Evolutionary conservation across 2,329 filamentous ascomycete genomes (phyloP).

Genomic region (Piedraia hortae): DNA sequence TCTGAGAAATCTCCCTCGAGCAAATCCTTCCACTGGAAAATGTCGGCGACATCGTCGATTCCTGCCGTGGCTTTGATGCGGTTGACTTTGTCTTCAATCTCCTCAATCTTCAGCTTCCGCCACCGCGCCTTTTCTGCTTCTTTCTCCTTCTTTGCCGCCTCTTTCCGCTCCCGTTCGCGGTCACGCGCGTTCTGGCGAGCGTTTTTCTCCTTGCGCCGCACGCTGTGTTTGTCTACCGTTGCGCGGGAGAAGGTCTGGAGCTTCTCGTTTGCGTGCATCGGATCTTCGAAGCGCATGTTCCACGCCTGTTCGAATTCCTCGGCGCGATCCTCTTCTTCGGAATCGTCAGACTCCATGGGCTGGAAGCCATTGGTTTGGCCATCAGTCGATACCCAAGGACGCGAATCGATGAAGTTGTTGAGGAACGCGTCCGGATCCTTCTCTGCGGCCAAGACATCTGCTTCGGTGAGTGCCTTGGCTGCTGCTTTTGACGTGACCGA

Average conservation of each 20-base stretch:
- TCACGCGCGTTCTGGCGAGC: constrained; percentile 49
- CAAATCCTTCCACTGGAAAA: constrained; percentile 63
- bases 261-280: constrained; percentile 61
- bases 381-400: constrained; percentile 58
- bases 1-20: constrained; percentile 62
- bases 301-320: constrained; percentile 82
- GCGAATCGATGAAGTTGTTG: constrained; percentile 82
- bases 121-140: constrained; percentile 61
- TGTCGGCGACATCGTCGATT: constrained; percentile 31
- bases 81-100: constrained; percentile 61
- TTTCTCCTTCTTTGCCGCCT: constrained; percentile 46
- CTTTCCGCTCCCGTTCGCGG: constrained; percentile 46
- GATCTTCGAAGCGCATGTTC: constrained; percentile 88
- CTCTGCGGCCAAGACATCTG: constrained; percentile 49
- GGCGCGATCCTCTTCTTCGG: constrained; percentile 42
- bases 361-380: constrained; percentile 33
- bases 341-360: constrained; percentile 79
- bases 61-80: constrained; percentile 80
- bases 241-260: constrained; percentile 76
- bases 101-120: constrained; percentile 68
- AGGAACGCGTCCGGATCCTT: constrained; percentile 76
- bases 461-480: constrained; percentile 18
- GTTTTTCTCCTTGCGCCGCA: constrained; percentile 62
- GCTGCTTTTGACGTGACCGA: constrained; percentile 1
- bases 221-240: constrained; percentile 45